These are phyloP conservation scores for Petunia hybrid DNA, from an alignment of 305 asterid genomes.

Conservation along the genomic window DNA sequence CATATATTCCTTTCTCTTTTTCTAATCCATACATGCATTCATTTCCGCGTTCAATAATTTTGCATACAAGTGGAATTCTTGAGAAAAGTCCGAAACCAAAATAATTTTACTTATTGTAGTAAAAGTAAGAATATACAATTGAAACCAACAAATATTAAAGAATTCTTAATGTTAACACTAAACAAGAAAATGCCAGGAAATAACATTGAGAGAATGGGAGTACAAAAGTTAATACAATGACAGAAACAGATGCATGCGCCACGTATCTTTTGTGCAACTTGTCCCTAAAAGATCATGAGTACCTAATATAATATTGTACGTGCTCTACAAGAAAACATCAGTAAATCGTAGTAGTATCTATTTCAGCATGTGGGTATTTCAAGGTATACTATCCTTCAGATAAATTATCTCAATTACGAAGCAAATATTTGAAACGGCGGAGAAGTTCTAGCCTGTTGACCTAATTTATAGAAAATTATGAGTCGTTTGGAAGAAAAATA, in stretches of 20 bases:
- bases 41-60: not conserved
- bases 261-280: not conserved
- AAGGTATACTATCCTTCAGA: not conserved
- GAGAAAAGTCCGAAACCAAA: not conserved
- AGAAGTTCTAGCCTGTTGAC: too few relatives aligned
- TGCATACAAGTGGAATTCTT: not conserved
- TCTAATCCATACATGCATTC: not conserved
- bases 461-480: too few relatives aligned
- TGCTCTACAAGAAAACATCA: not conserved
- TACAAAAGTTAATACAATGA: not conserved
- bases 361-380: not conserved
- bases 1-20: not conserved
- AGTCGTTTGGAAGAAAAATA: too few relatives aligned
- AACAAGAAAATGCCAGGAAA: constrained; percentile 12
- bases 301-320: constrained; percentile 1
- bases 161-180: not conserved
- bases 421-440: not conserved
- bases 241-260: constrained; percentile 2
- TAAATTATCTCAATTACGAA: not conserved
- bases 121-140: not conserved
- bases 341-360: not conserved
- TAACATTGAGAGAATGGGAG: not conserved
- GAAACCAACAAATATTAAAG: not conserved
- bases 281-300: not conserved
- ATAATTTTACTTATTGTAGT: not conserved